These are phyloP conservation scores for Phytophthora capsici DNA, from an alignment of 352 stramenopile species.

Conservation along the genomic window DNA sequence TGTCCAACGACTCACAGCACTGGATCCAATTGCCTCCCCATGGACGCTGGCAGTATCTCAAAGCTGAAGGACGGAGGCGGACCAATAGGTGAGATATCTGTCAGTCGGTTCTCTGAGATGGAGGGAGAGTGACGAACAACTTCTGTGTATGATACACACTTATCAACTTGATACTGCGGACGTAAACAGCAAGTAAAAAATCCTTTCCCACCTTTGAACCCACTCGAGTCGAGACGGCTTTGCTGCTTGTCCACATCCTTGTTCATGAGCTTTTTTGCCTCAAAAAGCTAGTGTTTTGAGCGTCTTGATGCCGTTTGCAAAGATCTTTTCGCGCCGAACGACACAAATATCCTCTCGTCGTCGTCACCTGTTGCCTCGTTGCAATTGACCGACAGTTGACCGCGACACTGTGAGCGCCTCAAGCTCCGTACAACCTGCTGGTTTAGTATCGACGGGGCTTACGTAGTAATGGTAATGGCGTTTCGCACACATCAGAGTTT, in stretches of 20 bases:
- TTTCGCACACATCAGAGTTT: slow-evolving; percentile 26
- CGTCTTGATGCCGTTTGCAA: neutral
- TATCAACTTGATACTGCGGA: no score
- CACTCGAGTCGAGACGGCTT: slow-evolving; percentile 5
- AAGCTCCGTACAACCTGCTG: slow-evolving; percentile 5
- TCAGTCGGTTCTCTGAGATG: neutral
- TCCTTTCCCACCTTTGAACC: slow-evolving; percentile 15
- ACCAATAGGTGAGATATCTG: neutral
- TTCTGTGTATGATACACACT: no score
- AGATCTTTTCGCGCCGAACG: slow-evolving; percentile 27
- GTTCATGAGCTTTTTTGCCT: neutral
- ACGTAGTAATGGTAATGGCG: slow-evolving; percentile 26
- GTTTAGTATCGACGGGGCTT: neutral
- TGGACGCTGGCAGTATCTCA: no score
- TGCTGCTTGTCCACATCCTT: slow-evolving; percentile 20
- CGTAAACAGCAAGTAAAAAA: slow-evolving; percentile 30
- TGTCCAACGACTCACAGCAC: slow-evolving; percentile 11
- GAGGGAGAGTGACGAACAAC: slow-evolving; percentile 9
- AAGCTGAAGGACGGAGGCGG: no score
- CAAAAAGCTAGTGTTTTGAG: neutral
- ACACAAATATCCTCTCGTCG: slow-evolving; percentile 11
- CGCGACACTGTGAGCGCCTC: slow-evolving; percentile 5
- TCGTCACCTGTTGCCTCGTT: slow-evolving; percentile 13
- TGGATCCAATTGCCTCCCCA: neutral
- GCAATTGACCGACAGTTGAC: slow-evolving; percentile 4